Evolutionary conservation across 257 asterid species (phyloP).

Genomic region (Salvia miltiorrhiza): DNA sequence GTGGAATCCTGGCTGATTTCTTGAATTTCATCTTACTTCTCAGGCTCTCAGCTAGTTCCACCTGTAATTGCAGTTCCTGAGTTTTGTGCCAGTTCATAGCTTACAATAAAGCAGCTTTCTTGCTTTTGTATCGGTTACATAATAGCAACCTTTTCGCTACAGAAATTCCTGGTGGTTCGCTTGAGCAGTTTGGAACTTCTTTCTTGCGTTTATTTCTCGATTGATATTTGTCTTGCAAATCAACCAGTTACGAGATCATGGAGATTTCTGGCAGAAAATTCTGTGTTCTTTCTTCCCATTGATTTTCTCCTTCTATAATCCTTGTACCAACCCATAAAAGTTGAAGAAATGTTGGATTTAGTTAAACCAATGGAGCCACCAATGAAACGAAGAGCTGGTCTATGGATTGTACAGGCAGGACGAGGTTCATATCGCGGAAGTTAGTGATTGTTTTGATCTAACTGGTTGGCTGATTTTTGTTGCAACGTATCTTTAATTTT

Average conservation of each 20-base stretch:
- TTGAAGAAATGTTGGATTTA: slow-evolving; percentile 53
- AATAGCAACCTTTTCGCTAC: background rate
- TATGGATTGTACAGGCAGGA: slow-evolving; percentile 88
- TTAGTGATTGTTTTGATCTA: slow-evolving; percentile 39
- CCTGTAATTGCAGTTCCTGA: slow-evolving; percentile 16
- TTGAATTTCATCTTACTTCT: slow-evolving; percentile 9
- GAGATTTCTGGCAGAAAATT: slow-evolving; percentile 23
- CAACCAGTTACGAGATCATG: slow-evolving; percentile 21
- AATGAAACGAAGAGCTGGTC: slow-evolving; percentile 85
- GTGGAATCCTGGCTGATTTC: slow-evolving; percentile 3
- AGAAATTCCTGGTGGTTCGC: slow-evolving; percentile 1
- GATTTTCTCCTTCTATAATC: slow-evolving; percentile 25
- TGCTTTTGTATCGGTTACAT: background rate
- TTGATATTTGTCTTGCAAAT: slow-evolving; percentile 3
- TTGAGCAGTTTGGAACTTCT: slow-evolving; percentile 18
- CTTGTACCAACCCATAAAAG: slow-evolving; percentile 15
- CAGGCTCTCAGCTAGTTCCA: background rate
- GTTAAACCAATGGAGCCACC: slow-evolving; percentile 80
- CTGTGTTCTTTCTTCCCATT: slow-evolving; percentile 17
- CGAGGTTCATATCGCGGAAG: slow-evolving; percentile 94
- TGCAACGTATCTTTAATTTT: slow-evolving; percentile 33
- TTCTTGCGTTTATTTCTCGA: slow-evolving; percentile 1
- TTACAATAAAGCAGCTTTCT: background rate
- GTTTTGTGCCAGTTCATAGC: slow-evolving; percentile 2
- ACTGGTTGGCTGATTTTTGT: slow-evolving; percentile 30